A percentile compares a stretch with the other conserved stretches of the same genome.
Evolutionary conservation across 73 alveolate species (phyloP).

Genomic region (Paramecium primaurelia): DNA sequence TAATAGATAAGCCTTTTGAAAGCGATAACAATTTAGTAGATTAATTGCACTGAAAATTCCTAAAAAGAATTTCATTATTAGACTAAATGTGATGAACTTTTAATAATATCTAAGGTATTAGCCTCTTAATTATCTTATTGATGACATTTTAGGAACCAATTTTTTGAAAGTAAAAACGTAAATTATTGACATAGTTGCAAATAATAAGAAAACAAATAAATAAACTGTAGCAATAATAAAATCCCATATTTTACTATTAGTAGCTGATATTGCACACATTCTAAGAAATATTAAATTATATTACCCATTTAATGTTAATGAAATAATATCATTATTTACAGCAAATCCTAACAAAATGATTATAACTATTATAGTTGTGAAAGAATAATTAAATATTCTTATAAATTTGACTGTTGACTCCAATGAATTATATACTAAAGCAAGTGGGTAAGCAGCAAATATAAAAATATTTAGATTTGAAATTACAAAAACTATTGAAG

Average conservation of each 20-base stretch:
- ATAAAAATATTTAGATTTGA: background rate
- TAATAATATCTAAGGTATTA: slow-evolving; percentile 11
- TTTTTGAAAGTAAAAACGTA: background rate
- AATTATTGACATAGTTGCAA: background rate
- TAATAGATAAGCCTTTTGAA: background rate
- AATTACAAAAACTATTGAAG: background rate
- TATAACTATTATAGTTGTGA: background rate
- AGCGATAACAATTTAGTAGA: background rate
- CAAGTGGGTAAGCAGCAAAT: slow-evolving; percentile 15
- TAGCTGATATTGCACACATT: background rate
- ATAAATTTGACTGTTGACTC: background rate
- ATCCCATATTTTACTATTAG: background rate
- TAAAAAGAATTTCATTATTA: background rate
- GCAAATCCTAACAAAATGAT: background rate
- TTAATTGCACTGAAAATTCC: background rate
- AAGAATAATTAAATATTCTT: background rate
- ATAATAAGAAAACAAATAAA: background rate
- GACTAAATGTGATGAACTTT: background rate
- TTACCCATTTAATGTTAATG: slow-evolving; percentile 6
- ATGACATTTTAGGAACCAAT: background rate
- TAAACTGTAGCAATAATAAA: background rate
- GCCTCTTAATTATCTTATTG: background rate
- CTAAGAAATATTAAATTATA: background rate
- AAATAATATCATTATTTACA: background rate
- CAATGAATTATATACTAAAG: background rate